Conservation (phyloP, 257 asterid genomes). For the Solanum clarkiae region DNA sequence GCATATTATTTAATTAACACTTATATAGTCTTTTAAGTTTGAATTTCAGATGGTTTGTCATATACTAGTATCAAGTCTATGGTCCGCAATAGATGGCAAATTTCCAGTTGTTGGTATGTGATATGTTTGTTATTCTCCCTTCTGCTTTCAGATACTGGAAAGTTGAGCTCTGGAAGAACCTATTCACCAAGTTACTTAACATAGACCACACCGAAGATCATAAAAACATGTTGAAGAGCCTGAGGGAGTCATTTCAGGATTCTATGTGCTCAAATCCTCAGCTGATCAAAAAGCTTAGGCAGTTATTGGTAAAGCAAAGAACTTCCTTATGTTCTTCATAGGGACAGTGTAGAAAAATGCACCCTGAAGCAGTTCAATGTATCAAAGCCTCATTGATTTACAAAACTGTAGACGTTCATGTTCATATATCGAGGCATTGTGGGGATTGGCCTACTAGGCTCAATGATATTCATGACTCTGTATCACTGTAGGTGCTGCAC, state of each 20-base stretch:
- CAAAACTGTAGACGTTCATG: not conserved
- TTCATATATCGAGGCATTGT: not conserved
- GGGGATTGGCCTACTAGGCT: not conserved
- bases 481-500: not conserved
- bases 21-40: not conserved
- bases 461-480: not conserved
- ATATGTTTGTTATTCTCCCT: not conserved
- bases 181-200: slow-evolving; percentile 62
- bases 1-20: not conserved
- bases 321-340: slow-evolving; percentile 59
- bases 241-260: slow-evolving; percentile 66
- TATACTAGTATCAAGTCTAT: not conserved
- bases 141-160: slow-evolving; percentile 59
- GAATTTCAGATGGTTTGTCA: not conserved
- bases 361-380: not conserved
- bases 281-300: slow-evolving; percentile 57
- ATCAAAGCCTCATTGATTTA: not conserved
- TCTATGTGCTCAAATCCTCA: slow-evolving; percentile 67
- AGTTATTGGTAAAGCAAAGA: slow-evolving; percentile 61
- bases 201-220: slow-evolving; percentile 45
- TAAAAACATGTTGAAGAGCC: slow-evolving; percentile 28
- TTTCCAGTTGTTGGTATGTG: not conserved
- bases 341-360: not conserved
- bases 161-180: slow-evolving; percentile 59
- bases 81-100: not conserved